Evolutionary conservation across 2,329 filamentous ascomycete genomes (phyloP).

Genomic region (Herpotrichia juniperi): DNA sequence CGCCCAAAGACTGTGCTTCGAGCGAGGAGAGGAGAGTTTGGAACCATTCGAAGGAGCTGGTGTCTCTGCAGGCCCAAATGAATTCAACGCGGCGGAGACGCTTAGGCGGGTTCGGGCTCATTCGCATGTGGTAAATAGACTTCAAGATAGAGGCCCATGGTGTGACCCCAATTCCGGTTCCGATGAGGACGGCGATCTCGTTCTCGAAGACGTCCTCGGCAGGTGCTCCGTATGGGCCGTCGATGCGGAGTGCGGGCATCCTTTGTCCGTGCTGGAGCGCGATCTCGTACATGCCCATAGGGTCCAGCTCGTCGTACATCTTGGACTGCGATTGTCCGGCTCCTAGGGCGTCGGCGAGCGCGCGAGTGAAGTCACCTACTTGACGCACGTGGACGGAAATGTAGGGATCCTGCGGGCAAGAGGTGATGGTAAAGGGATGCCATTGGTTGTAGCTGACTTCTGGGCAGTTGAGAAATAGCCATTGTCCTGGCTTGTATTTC

Average conservation of each 20-base stretch:
- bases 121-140: conserved; percentile 97
- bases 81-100: conserved; percentile 95
- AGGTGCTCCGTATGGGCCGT: conserved; percentile 94
- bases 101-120: conserved; percentile 84
- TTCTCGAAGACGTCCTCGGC: conserved; percentile 97
- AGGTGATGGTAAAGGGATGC: conserved; percentile 99
- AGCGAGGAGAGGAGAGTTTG: conserved; percentile 90
- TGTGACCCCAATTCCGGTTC: conserved; percentile 85
- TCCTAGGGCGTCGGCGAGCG: conserved; percentile 94
- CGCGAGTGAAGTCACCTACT: conserved; percentile 92
- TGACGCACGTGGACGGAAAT: conserved; percentile 94
- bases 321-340: conserved; percentile 86
- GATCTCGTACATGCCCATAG: conserved; percentile 97
- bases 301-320: conserved; percentile 88
- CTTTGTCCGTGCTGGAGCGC: conserved; percentile 90
- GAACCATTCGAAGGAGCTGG: conserved; percentile 97
- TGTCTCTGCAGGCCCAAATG: conserved; percentile 98
- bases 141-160: conserved; percentile 89
- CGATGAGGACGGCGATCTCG: conserved; percentile 84
- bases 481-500: conserved; percentile 98
- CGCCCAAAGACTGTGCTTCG: conserved; percentile 78
- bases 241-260: conserved; percentile 89
- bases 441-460: conserved; percentile 88
- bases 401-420: conserved; percentile 94
- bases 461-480: conserved; percentile 94